A percentile compares a stretch with the other conserved stretches of the same genome.
Conservation (phyloP, 2,329 filamentous ascomycete genomes). For the Colletotrichum cereale region DNA sequence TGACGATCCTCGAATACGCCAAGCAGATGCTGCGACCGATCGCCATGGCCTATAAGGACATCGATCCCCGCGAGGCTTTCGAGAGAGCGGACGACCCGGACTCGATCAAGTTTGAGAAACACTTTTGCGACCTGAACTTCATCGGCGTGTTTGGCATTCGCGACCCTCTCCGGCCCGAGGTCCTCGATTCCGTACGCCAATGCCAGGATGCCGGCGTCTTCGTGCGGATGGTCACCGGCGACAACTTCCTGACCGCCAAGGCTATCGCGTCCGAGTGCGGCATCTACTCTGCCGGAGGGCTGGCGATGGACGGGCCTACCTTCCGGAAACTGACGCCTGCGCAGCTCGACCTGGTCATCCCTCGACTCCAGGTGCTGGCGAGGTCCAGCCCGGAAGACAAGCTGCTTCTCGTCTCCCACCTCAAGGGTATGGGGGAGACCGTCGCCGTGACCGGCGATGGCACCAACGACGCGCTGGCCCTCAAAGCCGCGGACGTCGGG, state of each 20-base stretch:
- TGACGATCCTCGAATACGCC: conserved; percentile 66
- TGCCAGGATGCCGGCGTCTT: conserved; percentile 59
- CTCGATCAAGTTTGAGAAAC: conserved; percentile 37
- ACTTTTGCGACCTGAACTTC: conserved; percentile 57
- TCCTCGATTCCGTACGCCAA: conserved; percentile 54
- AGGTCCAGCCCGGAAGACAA: conserved; percentile 77
- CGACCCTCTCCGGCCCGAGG: conserved; percentile 60
- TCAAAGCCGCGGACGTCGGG: conserved; percentile 72
- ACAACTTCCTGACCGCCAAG: conserved; percentile 73
- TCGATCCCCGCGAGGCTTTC: conserved; percentile 55
- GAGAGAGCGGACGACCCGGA: conserved; percentile 32
- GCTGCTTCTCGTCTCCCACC: conserved; percentile 69
- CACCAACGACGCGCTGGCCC: conserved; percentile 71
- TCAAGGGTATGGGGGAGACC: conserved; percentile 72
- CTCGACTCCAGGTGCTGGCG: conserved; percentile 72
- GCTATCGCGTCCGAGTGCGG: conserved; percentile 82
- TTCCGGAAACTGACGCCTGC: conserved; percentile 72
- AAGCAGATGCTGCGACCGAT: conserved; percentile 76
- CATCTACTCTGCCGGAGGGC: conserved; percentile 69
- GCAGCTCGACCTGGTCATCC: conserved; percentile 70
- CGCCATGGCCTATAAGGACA: conserved; percentile 74
- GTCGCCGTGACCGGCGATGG: conserved; percentile 72
- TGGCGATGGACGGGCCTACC: conserved; percentile 77
- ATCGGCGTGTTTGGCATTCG: conserved; percentile 66
- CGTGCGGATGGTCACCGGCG: conserved; percentile 63